A percentile compares a stretch with the other conserved stretches of the same genome.
These are phyloP conservation scores for Daldinia loculata DNA, from an alignment of 495 filamentous ascomycete genomes.

Conservation along the genomic window DNA sequence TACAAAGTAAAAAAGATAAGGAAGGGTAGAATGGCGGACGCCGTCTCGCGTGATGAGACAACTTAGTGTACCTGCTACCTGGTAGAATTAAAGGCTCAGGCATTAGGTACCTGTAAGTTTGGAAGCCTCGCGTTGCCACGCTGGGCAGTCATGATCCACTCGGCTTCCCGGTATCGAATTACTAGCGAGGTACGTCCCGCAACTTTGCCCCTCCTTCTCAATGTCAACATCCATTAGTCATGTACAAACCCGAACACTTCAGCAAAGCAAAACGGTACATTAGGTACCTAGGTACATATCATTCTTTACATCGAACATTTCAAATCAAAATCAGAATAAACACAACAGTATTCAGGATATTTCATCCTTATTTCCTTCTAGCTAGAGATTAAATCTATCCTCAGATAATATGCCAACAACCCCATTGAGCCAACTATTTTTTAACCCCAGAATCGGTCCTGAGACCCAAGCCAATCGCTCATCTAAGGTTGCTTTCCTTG, in stretches of 20 bases:
- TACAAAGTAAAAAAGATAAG: neutral
- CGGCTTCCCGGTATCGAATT: neutral
- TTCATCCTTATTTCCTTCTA: slow-evolving; percentile 34
- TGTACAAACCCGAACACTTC: neutral
- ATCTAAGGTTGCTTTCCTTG: slow-evolving; percentile 34
- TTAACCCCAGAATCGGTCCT: slow-evolving; percentile 22
- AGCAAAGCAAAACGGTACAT: neutral
- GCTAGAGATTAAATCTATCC: slow-evolving; percentile 31
- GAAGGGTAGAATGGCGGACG: neutral
- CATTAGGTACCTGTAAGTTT: too few relatives aligned
- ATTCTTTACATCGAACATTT: too few relatives aligned
- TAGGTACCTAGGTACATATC: too few relatives aligned
- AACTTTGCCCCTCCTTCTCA: neutral
- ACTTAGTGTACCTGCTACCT: neutral
- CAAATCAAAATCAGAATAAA: neutral
- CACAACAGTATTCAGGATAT: neutral
- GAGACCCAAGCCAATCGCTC: slow-evolving; percentile 34
- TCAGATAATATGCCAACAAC: slow-evolving; percentile 20
- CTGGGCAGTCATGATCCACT: slow-evolving; percentile 4
- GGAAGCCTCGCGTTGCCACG: slow-evolving; percentile 21
- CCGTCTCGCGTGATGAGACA: slow-evolving; percentile 20
- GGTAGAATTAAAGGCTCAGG: neutral
- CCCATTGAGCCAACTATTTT: slow-evolving; percentile 22
- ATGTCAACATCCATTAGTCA: neutral
- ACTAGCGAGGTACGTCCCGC: neutral